Conservation (phyloP, 2,329 filamentous ascomycete species). For the Onygenales sp. region DNA sequence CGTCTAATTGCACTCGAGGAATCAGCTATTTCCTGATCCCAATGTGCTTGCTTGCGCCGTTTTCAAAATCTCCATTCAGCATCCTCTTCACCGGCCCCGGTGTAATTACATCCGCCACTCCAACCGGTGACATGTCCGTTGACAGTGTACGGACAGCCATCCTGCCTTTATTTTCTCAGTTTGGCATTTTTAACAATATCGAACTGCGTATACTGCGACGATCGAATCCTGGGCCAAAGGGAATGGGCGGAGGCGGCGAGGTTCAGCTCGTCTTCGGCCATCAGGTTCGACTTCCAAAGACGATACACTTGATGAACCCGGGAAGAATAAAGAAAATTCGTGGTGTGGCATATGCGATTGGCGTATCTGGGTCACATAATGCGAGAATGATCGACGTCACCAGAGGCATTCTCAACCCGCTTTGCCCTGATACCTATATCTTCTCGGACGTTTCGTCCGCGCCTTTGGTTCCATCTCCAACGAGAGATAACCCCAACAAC, state of each 20-base stretch:
- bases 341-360: conserved; percentile 87
- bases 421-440: conserved; percentile 84
- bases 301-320: conserved; percentile 74
- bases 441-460: conserved; percentile 59
- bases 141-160: conserved; percentile 91
- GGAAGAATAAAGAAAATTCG: conserved; percentile 81
- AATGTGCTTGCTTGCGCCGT: conserved; percentile 81
- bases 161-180: conserved; percentile 78
- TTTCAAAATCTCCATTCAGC: conserved; percentile 84
- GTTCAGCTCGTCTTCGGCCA: conserved; percentile 92
- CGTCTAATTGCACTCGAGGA: conserved; percentile 66
- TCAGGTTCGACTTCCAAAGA: conserved; percentile 88
- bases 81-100: conserved; percentile 83
- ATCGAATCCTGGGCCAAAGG: conserved; percentile 66
- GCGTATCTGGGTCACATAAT: conserved; percentile 87
- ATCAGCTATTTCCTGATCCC: conserved; percentile 88
- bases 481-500: conserved; percentile 51
- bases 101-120: conserved; percentile 81
- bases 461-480: conserved; percentile 55
- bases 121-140: conserved; percentile 76
- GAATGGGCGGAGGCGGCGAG: conserved; percentile 73
- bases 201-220: conserved; percentile 74
- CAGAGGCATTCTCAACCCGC: conserved; percentile 72
- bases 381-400: conserved; percentile 89
- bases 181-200: conserved; percentile 78